Conservation (phyloP, 371 early-diverging fungal species). For the Blakeslea trispora region DNA sequence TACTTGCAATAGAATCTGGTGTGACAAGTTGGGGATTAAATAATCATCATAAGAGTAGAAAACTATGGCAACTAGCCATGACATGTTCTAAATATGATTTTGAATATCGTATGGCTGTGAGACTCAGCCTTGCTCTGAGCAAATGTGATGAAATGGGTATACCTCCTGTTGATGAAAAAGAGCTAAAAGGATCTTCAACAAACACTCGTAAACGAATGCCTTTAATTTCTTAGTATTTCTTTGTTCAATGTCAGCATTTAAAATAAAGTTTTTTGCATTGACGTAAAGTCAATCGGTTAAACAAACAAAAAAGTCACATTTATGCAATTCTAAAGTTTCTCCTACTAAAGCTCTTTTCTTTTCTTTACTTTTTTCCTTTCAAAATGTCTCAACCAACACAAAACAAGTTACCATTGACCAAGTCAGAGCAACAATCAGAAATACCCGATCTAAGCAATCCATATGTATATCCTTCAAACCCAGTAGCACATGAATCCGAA, state of each 20-base stretch:
- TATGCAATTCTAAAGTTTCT: neutral
- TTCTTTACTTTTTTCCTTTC: neutral
- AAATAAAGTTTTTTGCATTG: neutral
- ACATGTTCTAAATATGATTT: constrained; percentile 61
- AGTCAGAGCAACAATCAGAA: neutral
- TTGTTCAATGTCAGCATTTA: neutral
- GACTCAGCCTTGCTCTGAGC: constrained; percentile 42
- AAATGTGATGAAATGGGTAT: constrained; percentile 51
- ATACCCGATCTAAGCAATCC: constrained; percentile 19
- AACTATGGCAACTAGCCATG: constrained; percentile 57
- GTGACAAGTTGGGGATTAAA: constrained; percentile 58
- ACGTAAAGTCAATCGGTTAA: neutral
- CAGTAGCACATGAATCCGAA: neutral
- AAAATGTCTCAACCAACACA: neutral
- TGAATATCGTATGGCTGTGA: constrained; percentile 60
- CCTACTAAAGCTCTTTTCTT: neutral
- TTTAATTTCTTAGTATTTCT: constrained; percentile 7
- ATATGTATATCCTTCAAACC: constrained; percentile 13
- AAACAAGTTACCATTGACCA: neutral
- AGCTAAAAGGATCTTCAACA: constrained; percentile 34
- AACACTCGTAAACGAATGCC: constrained; percentile 53
- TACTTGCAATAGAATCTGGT: constrained; percentile 49
- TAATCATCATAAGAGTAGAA: constrained; percentile 45
- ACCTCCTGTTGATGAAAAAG: constrained; percentile 25
- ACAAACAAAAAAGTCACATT: neutral